Evolutionary conservation across 2,329 filamentous ascomycete genomes (phyloP).

Genomic region (Zarea fungicola): DNA sequence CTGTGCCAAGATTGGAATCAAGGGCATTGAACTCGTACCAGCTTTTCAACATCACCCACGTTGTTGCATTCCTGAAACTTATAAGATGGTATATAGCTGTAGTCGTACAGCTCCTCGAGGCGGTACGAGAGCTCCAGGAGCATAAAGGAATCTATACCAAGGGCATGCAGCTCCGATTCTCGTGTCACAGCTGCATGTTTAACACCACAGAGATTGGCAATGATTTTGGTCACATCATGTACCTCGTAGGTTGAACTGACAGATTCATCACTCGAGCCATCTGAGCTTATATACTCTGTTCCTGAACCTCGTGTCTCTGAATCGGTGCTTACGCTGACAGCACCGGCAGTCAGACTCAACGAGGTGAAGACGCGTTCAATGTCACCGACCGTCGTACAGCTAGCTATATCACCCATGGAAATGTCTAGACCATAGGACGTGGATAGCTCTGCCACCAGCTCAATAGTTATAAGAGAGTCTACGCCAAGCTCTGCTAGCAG

Average conservation of each 20-base stretch:
- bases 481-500: conserved; percentile 19
- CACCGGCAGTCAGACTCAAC: not conserved
- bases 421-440: conserved; percentile 19
- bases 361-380: not conserved
- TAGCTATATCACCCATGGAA: conserved; percentile 12
- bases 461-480: conserved; percentile 23
- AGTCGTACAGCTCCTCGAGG: not conserved
- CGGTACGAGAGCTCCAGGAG: not conserved
- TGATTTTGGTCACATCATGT: not conserved
- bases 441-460: conserved; percentile 18
- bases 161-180: not conserved
- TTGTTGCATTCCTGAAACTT: not conserved
- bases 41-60: not conserved
- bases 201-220: not conserved
- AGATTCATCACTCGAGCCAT: not conserved
- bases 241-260: not conserved
- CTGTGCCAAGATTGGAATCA: too few species aligned
- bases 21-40: too few species aligned
- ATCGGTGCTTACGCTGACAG: not conserved
- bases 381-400: not conserved
- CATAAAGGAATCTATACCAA: not conserved
- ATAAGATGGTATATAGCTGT: not conserved
- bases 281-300: not conserved
- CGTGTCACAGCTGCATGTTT: not conserved
- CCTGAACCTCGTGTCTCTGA: not conserved